Conservation (phyloP, 2,329 filamentous ascomycete species). For the Diplocarpon mali region DNA sequence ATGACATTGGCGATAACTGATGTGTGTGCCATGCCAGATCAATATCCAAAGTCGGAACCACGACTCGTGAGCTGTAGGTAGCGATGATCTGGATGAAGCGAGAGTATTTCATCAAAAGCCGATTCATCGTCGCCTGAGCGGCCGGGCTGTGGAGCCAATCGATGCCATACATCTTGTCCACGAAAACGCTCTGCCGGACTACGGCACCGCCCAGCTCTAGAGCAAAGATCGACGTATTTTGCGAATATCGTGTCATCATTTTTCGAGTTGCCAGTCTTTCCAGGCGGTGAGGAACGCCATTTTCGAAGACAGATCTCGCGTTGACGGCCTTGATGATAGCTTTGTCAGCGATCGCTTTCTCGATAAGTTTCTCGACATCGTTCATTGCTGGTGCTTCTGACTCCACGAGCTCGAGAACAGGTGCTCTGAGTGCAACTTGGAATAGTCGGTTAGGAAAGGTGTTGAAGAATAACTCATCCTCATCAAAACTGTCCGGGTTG, state of each 20-base stretch:
- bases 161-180: constrained; percentile 64
- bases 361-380: constrained; percentile 39
- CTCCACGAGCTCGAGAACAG: constrained; percentile 33
- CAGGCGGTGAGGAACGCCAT: constrained; percentile 16
- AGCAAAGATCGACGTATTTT: constrained; percentile 52
- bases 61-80: constrained; percentile 33
- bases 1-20: constrained; percentile 50
- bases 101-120: constrained; percentile 52
- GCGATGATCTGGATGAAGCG: constrained; percentile 53
- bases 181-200: constrained; percentile 53
- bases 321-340: constrained; percentile 33
- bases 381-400: constrained; percentile 35
- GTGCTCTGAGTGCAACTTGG: constrained; percentile 32
- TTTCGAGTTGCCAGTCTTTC: constrained; percentile 42
- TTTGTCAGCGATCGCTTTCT: constrained; percentile 32
- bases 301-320: constrained; percentile 14
- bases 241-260: constrained; percentile 63
- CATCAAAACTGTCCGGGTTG: constrained; percentile 29
- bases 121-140: constrained; percentile 48
- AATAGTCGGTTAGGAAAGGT: constrained; percentile 50
- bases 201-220: constrained; percentile 56
- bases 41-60: constrained; percentile 63
- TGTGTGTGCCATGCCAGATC: constrained; percentile 76
- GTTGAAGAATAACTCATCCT: constrained; percentile 20
- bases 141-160: constrained; percentile 70